Evolutionary conservation across 345 rosid genomes (phyloP).

Genomic region (Adansonia digitata): DNA sequence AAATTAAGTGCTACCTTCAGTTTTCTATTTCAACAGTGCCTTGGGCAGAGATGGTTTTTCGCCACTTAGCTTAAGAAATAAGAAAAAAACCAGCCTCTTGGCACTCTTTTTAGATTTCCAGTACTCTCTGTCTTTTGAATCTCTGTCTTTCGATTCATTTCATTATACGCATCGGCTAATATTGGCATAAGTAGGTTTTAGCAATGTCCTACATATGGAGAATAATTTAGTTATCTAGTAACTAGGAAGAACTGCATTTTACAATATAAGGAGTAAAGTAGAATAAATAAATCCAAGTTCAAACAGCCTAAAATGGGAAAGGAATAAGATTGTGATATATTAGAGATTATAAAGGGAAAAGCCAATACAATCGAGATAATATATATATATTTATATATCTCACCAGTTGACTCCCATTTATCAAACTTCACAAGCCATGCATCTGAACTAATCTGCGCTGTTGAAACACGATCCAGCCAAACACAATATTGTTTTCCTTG

Average conservation of each 20-base stretch:
- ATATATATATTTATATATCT: too few species aligned
- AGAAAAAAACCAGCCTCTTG: too few species aligned
- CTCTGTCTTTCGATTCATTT: too few species aligned
- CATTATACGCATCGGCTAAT: too few species aligned
- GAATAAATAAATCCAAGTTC: background rate
- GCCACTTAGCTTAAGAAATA: background rate
- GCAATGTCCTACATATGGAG: background rate
- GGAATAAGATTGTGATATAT: background rate
- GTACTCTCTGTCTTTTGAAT: background rate
- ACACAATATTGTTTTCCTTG: slow-evolving; percentile 45
- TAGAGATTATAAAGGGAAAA: background rate
- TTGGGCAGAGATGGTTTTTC: background rate
- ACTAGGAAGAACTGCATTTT: background rate
- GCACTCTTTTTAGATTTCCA: background rate
- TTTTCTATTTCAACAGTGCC: too few species aligned
- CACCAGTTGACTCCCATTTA: slow-evolving; percentile 74
- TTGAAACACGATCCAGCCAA: slow-evolving; percentile 65
- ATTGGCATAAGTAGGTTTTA: background rate
- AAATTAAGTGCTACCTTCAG: background rate
- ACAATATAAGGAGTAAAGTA: background rate
- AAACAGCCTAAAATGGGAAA: background rate
- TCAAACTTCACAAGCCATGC: slow-evolving; percentile 72
- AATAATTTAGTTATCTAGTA: background rate
- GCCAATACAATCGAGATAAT: background rate
- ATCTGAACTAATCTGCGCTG: slow-evolving; percentile 50